Evolutionary conservation across 1,139 yeast genomes (phyloP).

Genomic region (Pichia sp.): DNA sequence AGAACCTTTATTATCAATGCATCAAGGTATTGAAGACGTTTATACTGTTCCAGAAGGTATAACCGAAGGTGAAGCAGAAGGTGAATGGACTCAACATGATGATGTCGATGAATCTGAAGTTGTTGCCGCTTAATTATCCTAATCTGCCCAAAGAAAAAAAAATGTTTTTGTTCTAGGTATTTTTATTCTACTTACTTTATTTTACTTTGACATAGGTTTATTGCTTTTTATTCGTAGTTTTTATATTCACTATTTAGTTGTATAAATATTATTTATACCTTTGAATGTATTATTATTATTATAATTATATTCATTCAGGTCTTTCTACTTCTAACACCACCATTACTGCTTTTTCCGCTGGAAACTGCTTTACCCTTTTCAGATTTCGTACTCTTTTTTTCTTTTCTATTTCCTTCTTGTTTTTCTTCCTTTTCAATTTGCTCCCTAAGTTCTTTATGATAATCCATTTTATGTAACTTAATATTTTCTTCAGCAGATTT

Average conservation of each 20-base stretch:
- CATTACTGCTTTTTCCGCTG: background rate
- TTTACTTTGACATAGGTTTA: too few relatives aligned
- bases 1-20: slow-evolving; percentile 79
- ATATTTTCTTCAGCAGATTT: slow-evolving; percentile 20
- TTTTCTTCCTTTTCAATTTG: background rate
- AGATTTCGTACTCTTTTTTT: background rate
- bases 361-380: background rate
- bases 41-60: slow-evolving; percentile 39
- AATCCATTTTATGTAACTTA: slow-evolving; percentile 3
- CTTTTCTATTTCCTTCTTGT: background rate
- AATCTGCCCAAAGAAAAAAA: too few relatives aligned
- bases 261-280: background rate
- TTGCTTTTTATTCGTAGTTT: too few relatives aligned
- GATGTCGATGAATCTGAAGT: slow-evolving; percentile 22
- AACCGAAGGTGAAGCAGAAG: slow-evolving; percentile 17
- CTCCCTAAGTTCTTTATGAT: background rate
- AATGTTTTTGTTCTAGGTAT: too few relatives aligned
- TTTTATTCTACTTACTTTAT: too few relatives aligned
- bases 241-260: too few relatives aligned
- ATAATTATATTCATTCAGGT: background rate
- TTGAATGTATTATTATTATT: background rate
- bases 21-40: slow-evolving; percentile 59
- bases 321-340: background rate
- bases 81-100: slow-evolving; percentile 12
- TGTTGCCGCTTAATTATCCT: slow-evolving; percentile 6